Base-by-base conservation (phyloP, 768 basidiomycete genomes). In the Boletus subparvulus region DNA sequence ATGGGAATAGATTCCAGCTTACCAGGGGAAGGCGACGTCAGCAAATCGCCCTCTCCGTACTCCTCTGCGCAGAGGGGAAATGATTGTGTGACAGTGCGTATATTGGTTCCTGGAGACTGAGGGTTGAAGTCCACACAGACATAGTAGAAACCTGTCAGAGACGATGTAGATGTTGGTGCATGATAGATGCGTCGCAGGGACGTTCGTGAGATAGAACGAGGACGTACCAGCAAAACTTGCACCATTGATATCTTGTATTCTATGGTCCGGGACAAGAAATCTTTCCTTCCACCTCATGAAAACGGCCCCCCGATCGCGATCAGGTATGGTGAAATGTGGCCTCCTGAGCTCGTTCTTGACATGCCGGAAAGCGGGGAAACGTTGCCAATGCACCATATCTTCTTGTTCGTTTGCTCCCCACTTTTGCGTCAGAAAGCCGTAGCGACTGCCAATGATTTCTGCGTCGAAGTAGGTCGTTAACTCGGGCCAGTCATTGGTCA, bases 251-350 rank as follows among this genome's bases (percentile, higher is more conserved):
- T 95, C 92, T 71, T 91, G 86, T 32, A 96, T 91, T 56, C 87
- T 84, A 74, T 95, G 92, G 71, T 95, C 92, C 3, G 94, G 94
- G n/a, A 98, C 91, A 51, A 98, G 77, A 73, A 97, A 98, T 66
- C 87, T 80, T 74, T 98, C 96, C 74, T 98, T 98, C 90, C 94
- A 95, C 58, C 96, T 80, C 88, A 98, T 93, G 70, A 98, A 98
- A 32, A 94, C 85, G 26, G 88, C 88, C 2, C 88, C 87, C 47
- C 88, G 82, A 65, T 89, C 86, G 41, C 87, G 78, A 65, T 90
- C 88, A 45, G 83, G 75, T 66, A 96, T 86, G 41, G 90, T 92
- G 71, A 92, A 66, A 59, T 86, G 81, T 0, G 93, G 92, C 67
- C 83, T 79, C 69, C 86, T 83, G 60, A 94, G 80, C 66, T 95